Percentiles rank a stretch among this genome's conserved stretches.
Evolutionary conservation across 2,329 filamentous ascomycete genomes (phyloP).

Genomic region (Zymoseptoria brevis): DNA sequence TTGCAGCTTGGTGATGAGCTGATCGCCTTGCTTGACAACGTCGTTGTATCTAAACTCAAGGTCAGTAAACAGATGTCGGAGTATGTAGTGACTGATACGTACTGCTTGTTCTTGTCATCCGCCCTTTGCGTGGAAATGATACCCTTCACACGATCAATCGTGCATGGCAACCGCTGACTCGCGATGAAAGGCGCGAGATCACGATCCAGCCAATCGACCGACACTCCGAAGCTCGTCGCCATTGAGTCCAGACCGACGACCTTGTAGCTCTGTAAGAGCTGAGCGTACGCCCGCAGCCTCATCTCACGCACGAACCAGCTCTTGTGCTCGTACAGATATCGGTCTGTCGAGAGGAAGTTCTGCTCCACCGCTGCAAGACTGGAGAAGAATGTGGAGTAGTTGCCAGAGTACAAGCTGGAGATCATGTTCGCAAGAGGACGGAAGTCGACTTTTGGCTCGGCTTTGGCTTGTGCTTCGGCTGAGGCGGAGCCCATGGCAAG

Average conservation of each 20-base stretch:
- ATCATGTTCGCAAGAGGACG: conserved; percentile 79
- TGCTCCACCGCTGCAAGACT: conserved; percentile 86
- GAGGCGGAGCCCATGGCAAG: conserved; percentile 54
- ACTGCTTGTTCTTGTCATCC: conserved; percentile 98
- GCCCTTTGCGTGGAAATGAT: conserved; percentile 97
- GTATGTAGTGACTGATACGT: conserved; percentile 13
- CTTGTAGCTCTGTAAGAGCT: conserved; percentile 92
- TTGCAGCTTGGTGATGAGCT: conserved; percentile 96
- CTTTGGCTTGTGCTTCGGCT: conserved; percentile 58
- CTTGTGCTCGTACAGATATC: conserved; percentile 91
- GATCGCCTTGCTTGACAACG: conserved; percentile 93
- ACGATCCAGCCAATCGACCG: conserved; percentile 89
- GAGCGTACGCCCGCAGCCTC: conserved; percentile 91
- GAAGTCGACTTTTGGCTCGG: conserved; percentile 81
- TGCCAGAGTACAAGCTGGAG: conserved; percentile 82
- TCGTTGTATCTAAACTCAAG: conserved; percentile 62
- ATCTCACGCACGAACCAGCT: conserved; percentile 98
- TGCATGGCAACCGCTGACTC: conserved; percentile 86
- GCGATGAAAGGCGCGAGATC: conserved; percentile 97
- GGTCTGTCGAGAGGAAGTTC: conserved; percentile 85
- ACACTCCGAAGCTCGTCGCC: conserved; percentile 94
- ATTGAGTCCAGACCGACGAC: conserved; percentile 96
- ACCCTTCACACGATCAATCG: conserved; percentile 91
- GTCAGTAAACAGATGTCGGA: neutral
- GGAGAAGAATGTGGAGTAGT: conserved; percentile 90